Base-by-base conservation (phyloP, 768 basidiomycete species). In the Scleroderma bovista region DNA sequence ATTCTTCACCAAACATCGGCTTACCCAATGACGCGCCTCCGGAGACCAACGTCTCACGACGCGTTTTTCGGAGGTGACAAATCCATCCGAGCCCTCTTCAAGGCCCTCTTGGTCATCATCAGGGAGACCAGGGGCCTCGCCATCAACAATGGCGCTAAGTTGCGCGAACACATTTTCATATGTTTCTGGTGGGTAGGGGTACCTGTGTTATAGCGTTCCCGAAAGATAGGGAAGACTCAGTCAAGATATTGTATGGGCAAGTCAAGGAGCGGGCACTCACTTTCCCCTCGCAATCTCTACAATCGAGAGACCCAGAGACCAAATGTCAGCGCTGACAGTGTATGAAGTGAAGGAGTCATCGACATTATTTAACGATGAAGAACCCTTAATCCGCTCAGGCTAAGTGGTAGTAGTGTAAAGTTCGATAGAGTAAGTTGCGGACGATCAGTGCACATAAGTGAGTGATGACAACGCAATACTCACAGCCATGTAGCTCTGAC, bases 401-500 rank as follows among this genome's bases (percentile, higher is more conserved):
- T 93, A 53, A 49, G 40, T 6, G 36, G 37, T 29, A 56, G 43
- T 17, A 13, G 31, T 42, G 23, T 26, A 22, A 15, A 34, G 17
- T 31, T 39, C 16, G 44, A 52, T 38, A 57, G 53, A 29, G 26
- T n/a, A n/a, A n/a, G n/a, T n/a, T n/a, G n/a, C n/a, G n/a, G n/a
- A n/a, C n/a, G n/a, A n/a, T n/a, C n/a, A n/a, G n/a, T 17, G 44
- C 24, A 29, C 23, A 26, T 24, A 10, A 16, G 15, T 43, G 23
- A 29, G 11, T 26, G 31, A 20, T 19, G 23, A 37, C 19, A 45
- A 38, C 44, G 42, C 22, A 59, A 22, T 2, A 77, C 86, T 66
- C 67, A 93, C 93, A 43, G 95, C 95, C 93, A 99, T 98, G 68
- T 99, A 99, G 53, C 83, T 87, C 67, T 99, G 96, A 65, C 96